A percentile compares a stretch with the other conserved stretches of the same genome.
Evolutionary conservation across 2,329 filamentous ascomycete genomes (phyloP).

Genomic region (Penicillium sp.): DNA sequence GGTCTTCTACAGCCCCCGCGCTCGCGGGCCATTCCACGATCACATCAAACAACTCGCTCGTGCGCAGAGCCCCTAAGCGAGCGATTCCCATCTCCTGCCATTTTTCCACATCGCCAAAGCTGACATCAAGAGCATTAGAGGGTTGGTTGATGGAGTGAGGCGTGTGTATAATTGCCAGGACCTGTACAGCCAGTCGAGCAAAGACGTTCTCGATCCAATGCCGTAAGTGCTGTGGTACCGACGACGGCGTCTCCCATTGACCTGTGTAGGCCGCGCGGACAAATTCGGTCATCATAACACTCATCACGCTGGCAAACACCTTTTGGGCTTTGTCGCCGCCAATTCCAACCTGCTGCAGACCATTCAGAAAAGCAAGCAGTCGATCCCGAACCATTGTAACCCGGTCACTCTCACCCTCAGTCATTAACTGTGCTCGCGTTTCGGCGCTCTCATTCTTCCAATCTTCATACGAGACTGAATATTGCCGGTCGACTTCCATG

Average conservation of each 20-base stretch:
- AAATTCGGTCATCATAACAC: conserved; percentile 59
- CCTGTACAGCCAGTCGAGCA: conserved; percentile 53
- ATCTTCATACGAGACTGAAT: conserved; percentile 40
- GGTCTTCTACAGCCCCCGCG: conserved; percentile 61
- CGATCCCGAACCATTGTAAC: conserved; percentile 36
- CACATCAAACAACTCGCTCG: conserved; percentile 62
- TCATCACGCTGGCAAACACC: conserved; percentile 61
- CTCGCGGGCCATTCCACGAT: conserved; percentile 64
- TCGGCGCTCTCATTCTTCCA: conserved; percentile 38
- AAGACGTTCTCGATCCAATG: conserved; percentile 61
- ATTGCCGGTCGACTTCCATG: conserved; percentile 43
- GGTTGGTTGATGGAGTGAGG: conserved; percentile 26
- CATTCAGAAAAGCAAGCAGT: conserved; percentile 46
- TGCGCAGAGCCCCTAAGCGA: conserved; percentile 58
- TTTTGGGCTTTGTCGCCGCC: conserved; percentile 58
- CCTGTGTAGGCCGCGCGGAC: conserved; percentile 59
- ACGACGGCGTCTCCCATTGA: conserved; percentile 56
- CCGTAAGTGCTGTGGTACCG: conserved; percentile 52
- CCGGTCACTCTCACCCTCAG: conserved; percentile 31
- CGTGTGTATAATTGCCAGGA: conserved; percentile 46
- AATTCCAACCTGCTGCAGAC: conserved; percentile 56
- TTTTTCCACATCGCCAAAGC: conserved; percentile 50
- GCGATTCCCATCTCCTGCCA: conserved; percentile 60
- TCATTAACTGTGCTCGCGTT: conserved; percentile 36
- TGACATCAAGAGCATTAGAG: conserved; percentile 35